Conservation (phyloP, 2,329 filamentous ascomycete species). For the Tolypocladium amazonense region DNA sequence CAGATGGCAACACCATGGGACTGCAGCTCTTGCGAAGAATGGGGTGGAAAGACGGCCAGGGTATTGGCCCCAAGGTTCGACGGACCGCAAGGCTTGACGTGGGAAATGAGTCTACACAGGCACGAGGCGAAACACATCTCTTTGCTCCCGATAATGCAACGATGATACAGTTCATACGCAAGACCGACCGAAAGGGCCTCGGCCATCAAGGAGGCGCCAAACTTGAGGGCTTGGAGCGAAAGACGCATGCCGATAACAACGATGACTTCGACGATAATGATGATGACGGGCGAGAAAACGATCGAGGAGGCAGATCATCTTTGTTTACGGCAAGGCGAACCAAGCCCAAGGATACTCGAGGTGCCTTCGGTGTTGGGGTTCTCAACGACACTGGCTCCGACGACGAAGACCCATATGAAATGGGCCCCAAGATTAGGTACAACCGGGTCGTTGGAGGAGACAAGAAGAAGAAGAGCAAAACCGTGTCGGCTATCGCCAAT, state of each 20-base stretch:
- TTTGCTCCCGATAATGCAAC: conserved; percentile 77
- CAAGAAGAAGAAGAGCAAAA: conserved; percentile 62
- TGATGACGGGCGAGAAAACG: conserved; percentile 19
- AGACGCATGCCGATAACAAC: conserved; percentile 26
- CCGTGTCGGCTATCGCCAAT: conserved; percentile 41
- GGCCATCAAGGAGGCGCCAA: conserved; percentile 53
- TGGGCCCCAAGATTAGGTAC: conserved; percentile 84
- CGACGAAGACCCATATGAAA: conserved; percentile 87
- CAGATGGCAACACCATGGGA: conserved; percentile 75
- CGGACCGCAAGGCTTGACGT: conserved; percentile 57
- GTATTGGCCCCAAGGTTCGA: conserved; percentile 77
- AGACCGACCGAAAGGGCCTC: conserved; percentile 60
- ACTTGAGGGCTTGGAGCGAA: conserved; percentile 27
- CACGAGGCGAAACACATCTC: conserved; percentile 46
- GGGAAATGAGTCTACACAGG: conserved; percentile 24
- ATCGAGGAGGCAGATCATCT: conserved; percentile 4
- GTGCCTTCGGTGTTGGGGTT: conserved; percentile 78
- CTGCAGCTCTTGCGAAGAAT: conserved; percentile 76
- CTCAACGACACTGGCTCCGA: conserved; percentile 91
- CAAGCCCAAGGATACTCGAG: conserved; percentile 39
- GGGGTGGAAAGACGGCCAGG: conserved; percentile 94
- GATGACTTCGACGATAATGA: conserved; percentile 22
- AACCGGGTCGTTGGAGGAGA: conserved; percentile 72
- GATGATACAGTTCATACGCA: conserved; percentile 56
- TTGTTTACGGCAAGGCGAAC: conserved; percentile 26